Base-by-base conservation (phyloP, 2,329 filamentous ascomycete species). In the Gliomastix tumulicola region DNA sequence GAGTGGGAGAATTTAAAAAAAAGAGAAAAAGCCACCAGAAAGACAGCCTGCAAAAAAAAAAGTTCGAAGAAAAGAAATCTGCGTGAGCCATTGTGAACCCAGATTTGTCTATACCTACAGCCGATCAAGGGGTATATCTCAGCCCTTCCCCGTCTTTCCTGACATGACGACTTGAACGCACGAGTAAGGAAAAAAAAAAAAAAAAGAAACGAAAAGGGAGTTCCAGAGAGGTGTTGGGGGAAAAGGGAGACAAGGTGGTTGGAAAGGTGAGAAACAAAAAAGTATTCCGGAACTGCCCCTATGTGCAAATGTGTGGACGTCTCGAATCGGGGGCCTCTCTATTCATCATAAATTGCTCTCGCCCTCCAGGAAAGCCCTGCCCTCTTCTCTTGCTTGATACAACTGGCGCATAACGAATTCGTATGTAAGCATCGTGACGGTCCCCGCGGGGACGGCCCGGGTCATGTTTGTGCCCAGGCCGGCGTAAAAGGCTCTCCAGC, bases 391-490 rank as follows among this genome's bases (percentile, higher is more conserved):
- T 13, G 28, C 12, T n/a, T 60, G 54, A 42, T 71, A 71, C 16
- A 79, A 57, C 38, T 63, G 56, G 36, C 68, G 63, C 75, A 79
- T 79, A 34, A 71, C 64, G 49, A 83, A 92, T 63, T 98, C 92
- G 55, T 95, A 98, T 11, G 90, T 97, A 55, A 97, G 71, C 83
- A 98, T 94, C 4, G 92, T 98, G 19, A 94, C 95, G 52, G 94
- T 94, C 16, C 92, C 90, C 17, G 92, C 88, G 21, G 92, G 92
- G 11, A 98, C 83, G 7, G 92, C 92, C 39, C 92, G 78, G 70
- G 97, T 88, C 79, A 98, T 86, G 63, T 98, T 98, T 34, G 90
- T 95, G 25, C 92, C 92, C 71, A 98, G 88, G 23, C 92, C 92
- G 18, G 89, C 90, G 57, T 98, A 98, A 51, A 98, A 97, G 4